Evolutionary conservation across 306 rosid species (phyloP), one percentile per base, ranked within the genome.

Genomic region (Adenanthera pavonina): DNA sequence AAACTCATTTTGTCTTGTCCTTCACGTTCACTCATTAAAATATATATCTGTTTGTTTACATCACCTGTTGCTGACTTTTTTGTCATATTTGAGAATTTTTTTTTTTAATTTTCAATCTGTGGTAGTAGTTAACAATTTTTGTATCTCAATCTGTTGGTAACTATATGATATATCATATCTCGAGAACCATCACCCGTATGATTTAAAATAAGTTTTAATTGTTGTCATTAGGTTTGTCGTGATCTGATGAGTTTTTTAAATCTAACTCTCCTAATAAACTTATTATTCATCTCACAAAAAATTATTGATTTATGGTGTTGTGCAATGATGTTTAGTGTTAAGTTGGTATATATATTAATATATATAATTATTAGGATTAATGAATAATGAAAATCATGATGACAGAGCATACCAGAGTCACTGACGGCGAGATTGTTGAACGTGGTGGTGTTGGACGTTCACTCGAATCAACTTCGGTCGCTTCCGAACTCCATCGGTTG

Each of bases 401-500:
- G 43, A 62, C 86, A 95, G 99, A 90, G 52, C 60, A 93, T 95
- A 73, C 96, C 97, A 4, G 99, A 95, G 79, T 95, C 99, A 0
- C 82, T 87, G 53, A 90, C 88, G 2, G 98, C 99, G 15, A 89
- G 97, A 72, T 73, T 95, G 62, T 78, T 95, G 51, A 95, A 93
- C 77, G 75, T 89, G 88, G 83, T 83, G 36, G 91, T 76, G 40
- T 76, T 95, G 80, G 99, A 95, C 13, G 92, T 95, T 68, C 99
- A 78, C 82, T 95, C 99, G 33, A 95, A 95, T 82, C 97, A 95
- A 85, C 92, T 95, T 2, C 89, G 74, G 68, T 60, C 85, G 2
- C 97, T 95, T 0, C 99, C 99, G 0, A 91, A 95, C 77, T 95
- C 99, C 40, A 89, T 95, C 20, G 99, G 98, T 1, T 95, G 99